Evolutionary conservation across 2,329 filamentous ascomycete species (phyloP).

Genomic region (Didymella segeticola): DNA sequence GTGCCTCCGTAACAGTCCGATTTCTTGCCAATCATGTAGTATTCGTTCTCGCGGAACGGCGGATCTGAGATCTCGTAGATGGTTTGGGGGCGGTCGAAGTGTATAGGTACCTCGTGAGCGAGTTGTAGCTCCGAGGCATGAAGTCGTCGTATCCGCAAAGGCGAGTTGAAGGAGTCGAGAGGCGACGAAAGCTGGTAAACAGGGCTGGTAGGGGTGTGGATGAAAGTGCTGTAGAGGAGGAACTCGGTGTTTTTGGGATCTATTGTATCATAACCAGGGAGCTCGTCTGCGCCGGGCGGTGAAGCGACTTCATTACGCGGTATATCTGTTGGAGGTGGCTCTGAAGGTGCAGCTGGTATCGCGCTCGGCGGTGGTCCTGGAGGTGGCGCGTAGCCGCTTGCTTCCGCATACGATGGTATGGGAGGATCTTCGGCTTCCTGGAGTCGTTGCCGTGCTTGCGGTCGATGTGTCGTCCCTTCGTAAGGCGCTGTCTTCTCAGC

Average conservation of each 20-base stretch:
- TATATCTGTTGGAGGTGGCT: neutral
- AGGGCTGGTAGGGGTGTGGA: constrained; percentile 23
- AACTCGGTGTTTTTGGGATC: constrained; percentile 25
- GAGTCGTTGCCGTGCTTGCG: constrained; percentile 11
- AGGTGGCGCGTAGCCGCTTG: constrained; percentile 12
- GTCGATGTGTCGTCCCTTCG: constrained; percentile 12
- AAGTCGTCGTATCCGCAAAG: constrained; percentile 28
- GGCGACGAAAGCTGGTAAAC: constrained; percentile 28
- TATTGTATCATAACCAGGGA: constrained; percentile 27
- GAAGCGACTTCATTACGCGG: neutral
- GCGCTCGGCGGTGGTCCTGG: constrained; percentile 7
- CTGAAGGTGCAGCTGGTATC: neutral
- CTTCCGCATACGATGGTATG: constrained; percentile 18
- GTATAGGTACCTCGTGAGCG: constrained; percentile 13
- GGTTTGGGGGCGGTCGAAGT: constrained; percentile 20
- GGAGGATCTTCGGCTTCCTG: constrained; percentile 8
- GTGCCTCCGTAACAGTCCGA: constrained; percentile 21
- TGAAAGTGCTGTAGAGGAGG: constrained; percentile 27
- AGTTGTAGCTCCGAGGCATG: constrained; percentile 22
- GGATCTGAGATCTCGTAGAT: constrained; percentile 28
- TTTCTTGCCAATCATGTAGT: constrained; percentile 24
- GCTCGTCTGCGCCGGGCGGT: constrained; percentile 13
- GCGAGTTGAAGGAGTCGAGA: constrained; percentile 20
- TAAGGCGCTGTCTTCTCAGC: constrained; percentile 13
- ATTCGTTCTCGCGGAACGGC: constrained; percentile 25